Conservation (phyloP, 306 rosid species). For the Alnus rubra region DNA sequence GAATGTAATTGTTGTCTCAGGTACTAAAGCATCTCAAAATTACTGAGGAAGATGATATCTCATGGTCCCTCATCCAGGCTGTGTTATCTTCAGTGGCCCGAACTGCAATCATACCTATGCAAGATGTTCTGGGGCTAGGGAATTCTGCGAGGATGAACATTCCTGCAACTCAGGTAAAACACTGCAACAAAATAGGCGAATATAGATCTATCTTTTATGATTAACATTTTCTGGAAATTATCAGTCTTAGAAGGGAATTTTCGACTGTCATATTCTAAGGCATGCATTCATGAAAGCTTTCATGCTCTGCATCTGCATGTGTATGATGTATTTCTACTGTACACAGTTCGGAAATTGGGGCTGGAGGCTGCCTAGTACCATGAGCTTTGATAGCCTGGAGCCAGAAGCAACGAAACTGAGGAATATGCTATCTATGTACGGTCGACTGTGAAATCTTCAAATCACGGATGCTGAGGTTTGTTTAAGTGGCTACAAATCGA, state of each 20-base stretch:
- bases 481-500: background rate
- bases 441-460: slow-evolving; percentile 52
- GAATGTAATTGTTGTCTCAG: slow-evolving; percentile 38
- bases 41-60: slow-evolving; percentile 57
- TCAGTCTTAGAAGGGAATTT: background rate
- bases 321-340: background rate
- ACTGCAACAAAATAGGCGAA: background rate
- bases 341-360: slow-evolving; percentile 92
- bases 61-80: slow-evolving; percentile 69
- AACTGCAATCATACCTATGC: slow-evolving; percentile 83
- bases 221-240: background rate
- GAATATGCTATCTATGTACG: slow-evolving; percentile 62
- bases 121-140: slow-evolving; percentile 83
- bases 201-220: background rate
- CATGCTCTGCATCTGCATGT: background rate
- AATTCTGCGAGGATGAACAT: slow-evolving; percentile 90
- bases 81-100: slow-evolving; percentile 76
- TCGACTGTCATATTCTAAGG: background rate
- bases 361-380: slow-evolving; percentile 72
- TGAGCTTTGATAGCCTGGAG: slow-evolving; percentile 72
- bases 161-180: slow-evolving; percentile 94
- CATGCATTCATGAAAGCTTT: background rate
- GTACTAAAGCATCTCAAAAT: slow-evolving; percentile 67
- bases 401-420: slow-evolving; percentile 60
- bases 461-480: slow-evolving; percentile 15